phyloP scores from a whole-genome alignment of 2,329 filamentous ascomycete species.

The Chaetomium olivaceum region DNA sequence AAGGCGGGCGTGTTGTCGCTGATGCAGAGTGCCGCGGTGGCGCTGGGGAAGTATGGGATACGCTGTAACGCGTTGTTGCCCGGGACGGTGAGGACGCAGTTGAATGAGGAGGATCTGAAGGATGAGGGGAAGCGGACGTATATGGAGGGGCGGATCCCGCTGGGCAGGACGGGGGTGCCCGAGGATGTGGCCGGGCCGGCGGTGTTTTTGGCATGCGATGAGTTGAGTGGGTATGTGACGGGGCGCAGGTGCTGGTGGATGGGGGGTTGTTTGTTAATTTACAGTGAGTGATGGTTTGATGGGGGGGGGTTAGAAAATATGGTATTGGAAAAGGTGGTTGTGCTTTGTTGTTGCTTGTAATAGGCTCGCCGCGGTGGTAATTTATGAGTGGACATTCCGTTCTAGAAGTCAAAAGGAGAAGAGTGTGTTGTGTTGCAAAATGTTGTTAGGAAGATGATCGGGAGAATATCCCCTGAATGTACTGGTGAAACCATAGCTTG shows the following conservation, averaged over 20 bases:
- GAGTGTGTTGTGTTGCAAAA: too few species aligned
- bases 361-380: too few species aligned
- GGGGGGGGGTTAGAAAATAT: background rate
- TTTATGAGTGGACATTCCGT: too few species aligned
- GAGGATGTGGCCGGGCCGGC: slow-evolving; percentile 80
- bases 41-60: slow-evolving; percentile 73
- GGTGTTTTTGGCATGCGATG: slow-evolving; percentile 78
- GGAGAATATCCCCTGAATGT: too few species aligned
- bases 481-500: too few species aligned
- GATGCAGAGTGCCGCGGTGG: slow-evolving; percentile 81
- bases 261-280: slow-evolving; percentile 88
- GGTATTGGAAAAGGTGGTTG: background rate
- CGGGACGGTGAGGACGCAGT: slow-evolving; percentile 78
- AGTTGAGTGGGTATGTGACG: slow-evolving; percentile 77
- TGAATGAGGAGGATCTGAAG: slow-evolving; percentile 81
- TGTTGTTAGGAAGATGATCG: too few species aligned
- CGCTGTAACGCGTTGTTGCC: slow-evolving; percentile 82
- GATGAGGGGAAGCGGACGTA: slow-evolving; percentile 71
- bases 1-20: slow-evolving; percentile 79
- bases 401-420: too few species aligned
- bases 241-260: slow-evolving; percentile 81
- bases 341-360: background rate
- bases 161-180: slow-evolving; percentile 72
- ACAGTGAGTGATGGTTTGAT: slow-evolving; percentile 51
- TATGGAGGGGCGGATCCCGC: slow-evolving; percentile 78